Evolutionary conservation across 169 alveolate species (phyloP), one percentile per base, ranked within the genome.

Genomic region (Plasmodium cynomolgi): DNA sequence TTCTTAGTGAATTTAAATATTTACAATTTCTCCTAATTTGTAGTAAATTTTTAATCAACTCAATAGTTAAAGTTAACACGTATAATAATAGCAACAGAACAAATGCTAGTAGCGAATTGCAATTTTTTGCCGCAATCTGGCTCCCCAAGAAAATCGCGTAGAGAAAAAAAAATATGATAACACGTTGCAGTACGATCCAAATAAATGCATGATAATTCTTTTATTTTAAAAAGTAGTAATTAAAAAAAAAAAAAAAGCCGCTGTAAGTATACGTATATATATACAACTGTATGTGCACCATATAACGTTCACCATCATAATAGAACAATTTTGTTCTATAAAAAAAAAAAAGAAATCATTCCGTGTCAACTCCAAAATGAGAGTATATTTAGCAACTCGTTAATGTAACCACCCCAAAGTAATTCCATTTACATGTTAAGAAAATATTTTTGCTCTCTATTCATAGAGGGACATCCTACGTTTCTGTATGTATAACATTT

Each of bases 321-420:
- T 62, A 62, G 75, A 62, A 62, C 75, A 62, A 62, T 62, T n/a
- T n/a, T 62, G 75, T 62, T n/a, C 75, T 62, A 26, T 62, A 26
- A 62, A 62, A 26, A n/a, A 62, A 62, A 29, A 68, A 68, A 29
- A 68, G n/a, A 68, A 68, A 68, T 26, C 37, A 68, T 26, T 68
- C 77, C n/a, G 3, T 29, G 37, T 29, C 31, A 68, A 26, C 37
- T 68, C 7, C 6, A 29, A 23, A 20, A 68, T 68, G 11, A 20
- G 37, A 15, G 6, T 68, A 68, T 23, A 68, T 20, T 20, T 68
- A 68, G 37, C 37, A 68, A 26, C 20, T n/a, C 77, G n/a, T 68
- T 68, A 68, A 68, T 68, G 77, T 68, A 68, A 68, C 15, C n/a
- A 68, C 77, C 37, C 37, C 37, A 68, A 68, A 26, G 9, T 68